phyloP scores from a whole-genome alignment of 805 yeast genomes.

The Zygoascus bituminiphila region DNA sequence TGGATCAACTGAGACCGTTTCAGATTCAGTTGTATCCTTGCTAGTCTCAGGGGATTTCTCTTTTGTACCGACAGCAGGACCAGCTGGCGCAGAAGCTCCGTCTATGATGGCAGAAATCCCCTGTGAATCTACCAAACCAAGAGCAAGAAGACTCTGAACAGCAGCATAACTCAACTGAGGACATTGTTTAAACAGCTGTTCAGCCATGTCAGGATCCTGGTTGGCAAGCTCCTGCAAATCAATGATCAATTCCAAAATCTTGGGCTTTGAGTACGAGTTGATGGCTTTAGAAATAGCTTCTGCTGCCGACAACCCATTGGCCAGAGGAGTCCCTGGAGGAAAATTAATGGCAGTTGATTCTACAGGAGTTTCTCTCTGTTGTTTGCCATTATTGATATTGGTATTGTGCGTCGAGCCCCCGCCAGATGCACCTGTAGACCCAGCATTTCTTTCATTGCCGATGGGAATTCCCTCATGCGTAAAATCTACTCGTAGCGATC shows the following conservation, averaged over 20 bases:
- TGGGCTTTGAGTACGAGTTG: conserved; percentile 32
- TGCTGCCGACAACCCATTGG: conserved; percentile 29
- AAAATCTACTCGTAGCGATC: conserved; percentile 68
- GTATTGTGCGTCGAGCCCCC: background rate
- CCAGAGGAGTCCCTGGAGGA: conserved; percentile 45
- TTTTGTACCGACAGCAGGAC: background rate
- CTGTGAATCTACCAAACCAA: conserved; percentile 29
- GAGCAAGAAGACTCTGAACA: conserved; percentile 57
- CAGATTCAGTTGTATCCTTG: conserved; percentile 4
- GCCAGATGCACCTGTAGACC: background rate
- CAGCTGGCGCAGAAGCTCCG: conserved; percentile 2
- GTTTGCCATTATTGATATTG: background rate
- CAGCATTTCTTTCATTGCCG: background rate
- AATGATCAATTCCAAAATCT: conserved; percentile 41
- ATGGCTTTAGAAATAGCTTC: conserved; percentile 42
- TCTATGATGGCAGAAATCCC: conserved; percentile 21
- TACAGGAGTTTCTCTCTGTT: background rate
- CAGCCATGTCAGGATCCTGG: conserved; percentile 50
- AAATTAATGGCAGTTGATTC: conserved; percentile 19
- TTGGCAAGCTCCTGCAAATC: conserved; percentile 55
- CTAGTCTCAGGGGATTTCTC: conserved; percentile 5
- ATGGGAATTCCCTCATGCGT: conserved; percentile 42
- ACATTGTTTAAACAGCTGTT: conserved; percentile 49
- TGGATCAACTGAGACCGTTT: conserved; percentile 23
- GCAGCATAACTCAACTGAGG: conserved; percentile 82